A percentile compares a stretch with the other conserved stretches of the same genome.
These are phyloP conservation scores for Plenodomus lindquistii DNA, from an alignment of 2,329 filamentous ascomycete species.

Conservation along the genomic window DNA sequence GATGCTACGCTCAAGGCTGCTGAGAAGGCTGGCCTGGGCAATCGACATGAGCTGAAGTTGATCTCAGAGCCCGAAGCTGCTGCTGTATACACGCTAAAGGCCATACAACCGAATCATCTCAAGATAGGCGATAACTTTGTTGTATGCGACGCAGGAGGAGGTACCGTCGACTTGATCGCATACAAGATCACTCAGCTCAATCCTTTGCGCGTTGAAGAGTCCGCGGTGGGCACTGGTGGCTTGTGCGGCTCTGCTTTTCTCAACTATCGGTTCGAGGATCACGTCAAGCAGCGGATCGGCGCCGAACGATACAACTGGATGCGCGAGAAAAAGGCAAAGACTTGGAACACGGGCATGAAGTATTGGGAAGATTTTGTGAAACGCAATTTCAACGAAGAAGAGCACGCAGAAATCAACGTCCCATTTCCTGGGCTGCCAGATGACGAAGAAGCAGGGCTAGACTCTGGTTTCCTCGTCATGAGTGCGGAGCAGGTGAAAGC, in stretches of 20 bases:
- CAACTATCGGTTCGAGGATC: constrained; percentile 80
- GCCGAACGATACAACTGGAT: constrained; percentile 71
- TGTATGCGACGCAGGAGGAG: constrained; percentile 61
- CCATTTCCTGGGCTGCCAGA: constrained; percentile 77
- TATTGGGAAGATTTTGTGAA: constrained; percentile 88
- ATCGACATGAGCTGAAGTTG: constrained; percentile 70
- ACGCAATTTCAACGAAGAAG: constrained; percentile 79
- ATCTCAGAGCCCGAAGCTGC: constrained; percentile 80
- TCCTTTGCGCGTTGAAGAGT: constrained; percentile 75
- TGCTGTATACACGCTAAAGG: constrained; percentile 78
- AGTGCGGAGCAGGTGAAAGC: constrained; percentile 69
- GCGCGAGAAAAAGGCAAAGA: constrained; percentile 76
- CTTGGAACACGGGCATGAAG: constrained; percentile 71
- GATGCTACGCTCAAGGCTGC: constrained; percentile 79
- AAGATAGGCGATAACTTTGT: constrained; percentile 67
- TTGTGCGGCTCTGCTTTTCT: constrained; percentile 78
- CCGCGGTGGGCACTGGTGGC: constrained; percentile 76
- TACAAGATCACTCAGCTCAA: constrained; percentile 77
- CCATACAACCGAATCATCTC: constrained; percentile 75
- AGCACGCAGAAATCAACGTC: constrained; percentile 75
- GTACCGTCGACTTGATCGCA: constrained; percentile 75
- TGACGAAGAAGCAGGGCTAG: constrained; percentile 73
- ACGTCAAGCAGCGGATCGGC: constrained; percentile 70
- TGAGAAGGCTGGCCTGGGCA: constrained; percentile 77
- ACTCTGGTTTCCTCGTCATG: constrained; percentile 77